These are phyloP conservation scores for Ceratocystis smalleyi DNA, from an alignment of 2,329 filamentous ascomycete species.

Conservation along the genomic window DNA sequence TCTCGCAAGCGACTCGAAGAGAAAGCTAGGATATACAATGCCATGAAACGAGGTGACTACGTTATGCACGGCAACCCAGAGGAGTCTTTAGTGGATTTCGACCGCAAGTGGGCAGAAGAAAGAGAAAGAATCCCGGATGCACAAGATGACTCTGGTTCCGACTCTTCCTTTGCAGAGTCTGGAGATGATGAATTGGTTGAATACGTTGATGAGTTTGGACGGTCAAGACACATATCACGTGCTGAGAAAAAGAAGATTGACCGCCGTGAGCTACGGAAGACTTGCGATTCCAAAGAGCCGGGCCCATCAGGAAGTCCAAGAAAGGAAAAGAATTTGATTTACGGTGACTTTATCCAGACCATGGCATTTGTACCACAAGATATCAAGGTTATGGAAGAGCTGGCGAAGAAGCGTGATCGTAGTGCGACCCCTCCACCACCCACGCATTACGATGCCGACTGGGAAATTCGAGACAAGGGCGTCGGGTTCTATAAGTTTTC, in stretches of 20 bases:
- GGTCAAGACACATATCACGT: constrained; percentile 57
- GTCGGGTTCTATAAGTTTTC: constrained; percentile 87
- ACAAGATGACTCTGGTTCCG: constrained; percentile 25
- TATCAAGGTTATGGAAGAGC: constrained; percentile 55
- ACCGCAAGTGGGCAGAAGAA: constrained; percentile 79
- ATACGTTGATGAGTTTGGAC: constrained; percentile 82
- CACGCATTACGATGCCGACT: constrained; percentile 70
- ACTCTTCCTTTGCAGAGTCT: constrained; percentile 20
- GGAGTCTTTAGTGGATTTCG: constrained; percentile 74
- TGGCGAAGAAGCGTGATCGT: constrained; percentile 64
- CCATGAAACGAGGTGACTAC: constrained; percentile 81
- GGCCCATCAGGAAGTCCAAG: constrained; percentile 32
- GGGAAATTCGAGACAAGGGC: constrained; percentile 74
- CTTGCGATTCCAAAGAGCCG: constrained; percentile 29
- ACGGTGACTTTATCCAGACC: constrained; percentile 71
- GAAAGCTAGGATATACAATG: constrained; percentile 75
- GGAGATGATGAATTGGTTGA: constrained; percentile 53
- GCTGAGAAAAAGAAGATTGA: constrained; percentile 51
- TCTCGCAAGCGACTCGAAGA: constrained; percentile 73
- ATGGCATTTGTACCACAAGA: constrained; percentile 68
- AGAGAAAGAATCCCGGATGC: constrained; percentile 32
- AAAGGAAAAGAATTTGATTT: constrained; percentile 34
- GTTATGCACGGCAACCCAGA: constrained; percentile 49
- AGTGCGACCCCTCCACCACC: constrained; percentile 65
- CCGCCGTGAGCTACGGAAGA: constrained; percentile 26